These are phyloP conservation scores for Adansonia digitata DNA, from an alignment of 345 rosid genomes.

Conservation along the genomic window DNA sequence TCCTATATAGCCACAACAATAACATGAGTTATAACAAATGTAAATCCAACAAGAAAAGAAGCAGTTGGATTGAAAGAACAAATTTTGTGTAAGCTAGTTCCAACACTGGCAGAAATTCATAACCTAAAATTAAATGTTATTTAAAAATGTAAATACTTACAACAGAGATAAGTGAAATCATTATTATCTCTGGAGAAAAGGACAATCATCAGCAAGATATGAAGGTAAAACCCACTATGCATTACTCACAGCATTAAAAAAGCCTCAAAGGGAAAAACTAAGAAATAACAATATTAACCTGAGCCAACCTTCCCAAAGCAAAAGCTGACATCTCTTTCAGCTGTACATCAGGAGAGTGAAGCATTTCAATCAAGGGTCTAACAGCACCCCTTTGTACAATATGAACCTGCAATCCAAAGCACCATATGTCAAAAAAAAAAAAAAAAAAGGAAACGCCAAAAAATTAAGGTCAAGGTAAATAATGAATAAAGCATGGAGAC, in stretches of 20 bases:
- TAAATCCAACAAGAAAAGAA: neutral
- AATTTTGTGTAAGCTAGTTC: neutral
- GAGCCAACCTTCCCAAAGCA: constrained; percentile 98
- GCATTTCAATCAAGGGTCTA: constrained; percentile 88
- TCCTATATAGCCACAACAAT: neutral
- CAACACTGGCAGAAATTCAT: neutral
- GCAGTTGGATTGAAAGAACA: neutral
- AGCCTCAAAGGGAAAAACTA: neutral
- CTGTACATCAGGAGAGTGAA: constrained; percentile 79
- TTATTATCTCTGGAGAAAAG: neutral
- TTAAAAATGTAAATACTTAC: neutral
- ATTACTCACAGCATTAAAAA: neutral
- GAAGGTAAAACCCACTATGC: neutral
- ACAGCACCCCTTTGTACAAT: constrained; percentile 99
- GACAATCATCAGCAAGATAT: neutral
- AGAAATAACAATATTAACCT: constrained; percentile 43
- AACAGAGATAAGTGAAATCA: no score
- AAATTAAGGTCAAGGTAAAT: neutral
- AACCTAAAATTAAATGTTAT: neutral
- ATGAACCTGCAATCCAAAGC: constrained; percentile 58
- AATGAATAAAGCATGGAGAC: neutral
- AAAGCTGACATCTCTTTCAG: constrained; percentile 98
- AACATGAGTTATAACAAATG: neutral
- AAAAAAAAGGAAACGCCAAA: constrained; percentile 3
- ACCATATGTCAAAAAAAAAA: neutral